phyloP scores from a whole-genome alignment of 306 rosid genomes.

The Rubus parviflorus region DNA sequence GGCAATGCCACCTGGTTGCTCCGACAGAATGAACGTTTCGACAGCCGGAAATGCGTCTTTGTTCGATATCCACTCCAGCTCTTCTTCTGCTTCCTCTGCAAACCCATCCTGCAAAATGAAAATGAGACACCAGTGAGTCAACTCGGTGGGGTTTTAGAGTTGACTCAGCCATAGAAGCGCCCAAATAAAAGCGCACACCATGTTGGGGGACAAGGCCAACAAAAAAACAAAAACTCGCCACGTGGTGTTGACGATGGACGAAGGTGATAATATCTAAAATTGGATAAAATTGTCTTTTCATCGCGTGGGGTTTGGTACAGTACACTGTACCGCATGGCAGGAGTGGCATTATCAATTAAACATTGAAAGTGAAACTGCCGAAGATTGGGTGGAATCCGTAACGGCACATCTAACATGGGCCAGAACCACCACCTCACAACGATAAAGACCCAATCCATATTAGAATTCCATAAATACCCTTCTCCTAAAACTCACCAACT shows the following conservation, averaged over 20 bases:
- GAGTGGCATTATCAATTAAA: neutral
- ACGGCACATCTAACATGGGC: neutral
- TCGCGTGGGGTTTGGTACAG: neutral
- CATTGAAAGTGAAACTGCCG: neutral
- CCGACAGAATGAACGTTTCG: conserved; percentile 2
- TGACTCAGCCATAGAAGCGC: neutral
- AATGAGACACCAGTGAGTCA: neutral
- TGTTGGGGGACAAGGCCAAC: neutral
- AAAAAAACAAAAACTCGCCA: neutral
- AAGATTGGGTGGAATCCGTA: neutral
- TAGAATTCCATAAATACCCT: neutral
- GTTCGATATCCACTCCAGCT: conserved; percentile 85
- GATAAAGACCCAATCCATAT: neutral
- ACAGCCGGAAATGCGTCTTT: conserved; percentile 45
- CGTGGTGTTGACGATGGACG: neutral
- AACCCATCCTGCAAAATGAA: conserved; percentile 35
- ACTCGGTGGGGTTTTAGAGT: conserved; percentile 12
- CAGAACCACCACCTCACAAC: conserved; percentile 6
- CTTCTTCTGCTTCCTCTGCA: conserved; percentile 52
- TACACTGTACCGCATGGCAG: neutral
- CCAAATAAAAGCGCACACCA: too few species aligned
- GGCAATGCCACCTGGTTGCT: neutral
- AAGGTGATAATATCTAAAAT: too few species aligned
- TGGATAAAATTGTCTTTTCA: conserved; percentile 9
- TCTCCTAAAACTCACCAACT: neutral